Base-by-base conservation (phyloP, 306 rosid species). In the Begonia peltatifolia region DNA sequence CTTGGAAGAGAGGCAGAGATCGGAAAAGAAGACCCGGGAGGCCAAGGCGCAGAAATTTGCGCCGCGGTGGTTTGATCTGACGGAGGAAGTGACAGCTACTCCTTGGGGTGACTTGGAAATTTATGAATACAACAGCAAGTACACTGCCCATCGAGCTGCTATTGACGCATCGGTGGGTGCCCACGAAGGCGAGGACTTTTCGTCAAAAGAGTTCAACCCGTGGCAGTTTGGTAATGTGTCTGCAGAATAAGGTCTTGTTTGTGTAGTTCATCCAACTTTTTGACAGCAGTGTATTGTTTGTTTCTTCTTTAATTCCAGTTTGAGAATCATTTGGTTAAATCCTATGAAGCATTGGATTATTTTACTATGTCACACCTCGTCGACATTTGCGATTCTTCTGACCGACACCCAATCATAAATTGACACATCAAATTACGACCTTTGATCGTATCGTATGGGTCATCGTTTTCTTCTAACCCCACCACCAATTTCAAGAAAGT, bases 91-190 rank as follows among this genome's bases (percentile, higher is more conserved):
- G 55, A 52, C 79, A 42, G 3, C 84, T 56, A 85, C 95, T 56
- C 95, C 95, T 54, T 85, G 92, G 95, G 95, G 87, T 50, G 92
- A 85, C 46, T 70, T 81, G 79, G 92, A 85, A 79, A 68, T 85
- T 49, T 85, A 85, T 65, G 76, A 69, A 47, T 85, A 76, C 52
- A 85, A 82, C 51, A 78, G 82, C 50, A 82, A 76, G 72, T 85
- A 85, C 58, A 22, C 70, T 2, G 69, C 79, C 52, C 77, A 79
- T 62, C 82, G 65, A 23, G 79, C 79, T 66, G 63, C 73, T 53
- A 36, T 59, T 4, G 87, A 78, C 63, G 48, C n/a, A 10, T 59
- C 55, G 70, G 74, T 79, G 0, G 70, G 62, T 51, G 58, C 71
- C 35, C 3, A 13, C 35, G 74, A 65, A 17, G 65, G 58, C 22